Base-by-base conservation (phyloP, 1,284 basidiomycete genomes). In the Cutaneotrichosporon sp. region DNA sequence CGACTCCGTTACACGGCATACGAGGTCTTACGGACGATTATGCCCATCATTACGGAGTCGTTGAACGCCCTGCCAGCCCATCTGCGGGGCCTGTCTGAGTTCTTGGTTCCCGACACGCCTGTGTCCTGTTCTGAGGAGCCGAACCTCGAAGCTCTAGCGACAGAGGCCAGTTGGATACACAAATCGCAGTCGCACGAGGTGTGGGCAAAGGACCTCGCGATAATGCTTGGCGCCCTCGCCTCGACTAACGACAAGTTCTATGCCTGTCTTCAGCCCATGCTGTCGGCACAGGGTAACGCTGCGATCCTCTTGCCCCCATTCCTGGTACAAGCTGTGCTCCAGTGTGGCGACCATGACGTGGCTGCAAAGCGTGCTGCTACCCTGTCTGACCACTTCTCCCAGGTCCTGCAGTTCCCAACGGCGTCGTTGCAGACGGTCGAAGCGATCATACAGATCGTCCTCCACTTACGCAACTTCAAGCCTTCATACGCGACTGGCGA, bases 401-500 rank as follows among this genome's bases (percentile, higher is more conserved):
- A 80, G 8, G 62, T 78, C 1, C 64, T 81, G 4, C 66, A 72
- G 52, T 65, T 47, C 46, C 63, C 70, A 1, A 50, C 34, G 0
- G 60, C 64, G 1, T 65, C 70, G 5, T 62, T 68, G 3, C 67
- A 72, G 30, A 70, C 72, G 8, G 62, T 76, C 7, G 67, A 76
- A 31, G 84, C 86, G 9, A 85, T 98, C 65, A 86, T 98, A 56
- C 86, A 89, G 59, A 84, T 88, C 49, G 81, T 94, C n/a, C 82
- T 97, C 13, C 87, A 96, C 74, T 84, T 98, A 21, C 89, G 94
- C 11, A 82, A 87, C 71, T 91, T 88, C 67, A 73, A 71, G 42
- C 84, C 84, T 2, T 76, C 78, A 16, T 77, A 80, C 49, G 70
- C 80, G 50, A 65, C 73, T 2, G 85, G 89, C 69, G 83, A 85